Conservation (phyloP, 208 protist genomes). For the Trichomonas tenax region DNA sequence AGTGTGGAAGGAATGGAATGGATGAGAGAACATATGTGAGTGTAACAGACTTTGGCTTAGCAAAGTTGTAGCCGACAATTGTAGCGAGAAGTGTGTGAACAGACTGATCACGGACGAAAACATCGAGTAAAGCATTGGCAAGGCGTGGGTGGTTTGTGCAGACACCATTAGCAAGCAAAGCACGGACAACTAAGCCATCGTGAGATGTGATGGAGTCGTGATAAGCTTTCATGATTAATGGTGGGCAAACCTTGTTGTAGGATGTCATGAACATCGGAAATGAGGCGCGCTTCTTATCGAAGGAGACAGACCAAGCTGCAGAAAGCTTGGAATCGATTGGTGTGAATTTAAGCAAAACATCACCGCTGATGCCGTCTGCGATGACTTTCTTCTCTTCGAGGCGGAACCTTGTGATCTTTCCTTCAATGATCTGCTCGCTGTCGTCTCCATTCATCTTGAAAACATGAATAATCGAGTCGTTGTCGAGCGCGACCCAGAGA, state of each 20-base stretch:
- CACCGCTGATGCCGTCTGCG: neutral
- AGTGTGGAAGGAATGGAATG: neutral
- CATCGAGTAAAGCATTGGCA: neutral
- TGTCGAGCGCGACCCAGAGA: neutral
- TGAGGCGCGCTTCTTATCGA: neutral
- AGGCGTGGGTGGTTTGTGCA: neutral
- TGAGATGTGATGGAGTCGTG: neutral
- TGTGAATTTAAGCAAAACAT: neutral
- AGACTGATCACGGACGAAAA: neutral
- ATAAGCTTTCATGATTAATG: neutral
- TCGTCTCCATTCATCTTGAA: neutral
- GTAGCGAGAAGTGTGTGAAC: neutral
- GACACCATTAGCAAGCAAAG: neutral
- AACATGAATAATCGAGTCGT: neutral
- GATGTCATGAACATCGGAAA: neutral
- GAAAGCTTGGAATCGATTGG: neutral
- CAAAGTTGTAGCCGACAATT: neutral
- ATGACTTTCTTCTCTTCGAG: neutral
- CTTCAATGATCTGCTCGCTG: neutral
- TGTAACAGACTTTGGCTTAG: neutral
- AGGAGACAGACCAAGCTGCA: neutral
- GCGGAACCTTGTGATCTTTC: neutral
- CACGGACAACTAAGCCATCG: neutral
- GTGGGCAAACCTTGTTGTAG: neutral
- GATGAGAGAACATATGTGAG: neutral